Conservation (phyloP, 495 filamentous ascomycete genomes). For the Aspergillus heteromorphus region DNA sequence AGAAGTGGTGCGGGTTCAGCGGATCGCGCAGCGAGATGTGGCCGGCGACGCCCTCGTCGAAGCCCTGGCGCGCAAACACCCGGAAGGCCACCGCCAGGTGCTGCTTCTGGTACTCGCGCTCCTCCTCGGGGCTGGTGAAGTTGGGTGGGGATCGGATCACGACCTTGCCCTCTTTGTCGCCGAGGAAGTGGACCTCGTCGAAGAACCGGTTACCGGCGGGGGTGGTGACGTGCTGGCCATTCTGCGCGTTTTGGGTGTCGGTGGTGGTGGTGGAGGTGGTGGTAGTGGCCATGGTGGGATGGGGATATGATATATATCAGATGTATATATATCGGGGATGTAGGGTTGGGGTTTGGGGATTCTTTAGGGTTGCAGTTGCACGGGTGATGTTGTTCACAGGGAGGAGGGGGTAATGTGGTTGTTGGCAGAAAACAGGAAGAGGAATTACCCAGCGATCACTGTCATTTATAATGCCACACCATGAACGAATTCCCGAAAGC, state of each 20-base stretch:
- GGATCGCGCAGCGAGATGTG: slow-evolving; percentile 63
- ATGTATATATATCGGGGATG: background rate
- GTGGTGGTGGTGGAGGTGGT: background rate
- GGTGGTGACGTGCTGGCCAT: too few species aligned
- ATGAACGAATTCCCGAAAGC: background rate
- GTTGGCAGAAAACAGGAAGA: too few species aligned
- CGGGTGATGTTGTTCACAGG: too few species aligned
- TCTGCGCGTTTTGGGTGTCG: background rate
- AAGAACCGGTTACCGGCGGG: background rate
- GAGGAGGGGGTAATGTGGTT: too few species aligned
- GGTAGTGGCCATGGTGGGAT: background rate
- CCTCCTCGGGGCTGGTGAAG: slow-evolving; percentile 48
- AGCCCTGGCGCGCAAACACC: slow-evolving; percentile 51
- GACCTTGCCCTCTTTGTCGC: background rate
- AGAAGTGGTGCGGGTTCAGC: slow-evolving; percentile 52
- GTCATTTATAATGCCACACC: background rate
- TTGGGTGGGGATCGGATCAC: slow-evolving; percentile 27
- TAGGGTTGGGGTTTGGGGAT: background rate
- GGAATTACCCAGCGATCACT: too few species aligned
- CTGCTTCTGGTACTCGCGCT: slow-evolving; percentile 56
- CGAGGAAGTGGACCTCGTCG: background rate
- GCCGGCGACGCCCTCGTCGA: slow-evolving; percentile 59
- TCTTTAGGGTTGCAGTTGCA: too few species aligned
- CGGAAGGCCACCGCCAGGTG: slow-evolving; percentile 57
- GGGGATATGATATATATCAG: background rate